phyloP scores from a whole-genome alignment of 1,284 basidiomycete genomes.

The Tilletiaria anomala region DNA sequence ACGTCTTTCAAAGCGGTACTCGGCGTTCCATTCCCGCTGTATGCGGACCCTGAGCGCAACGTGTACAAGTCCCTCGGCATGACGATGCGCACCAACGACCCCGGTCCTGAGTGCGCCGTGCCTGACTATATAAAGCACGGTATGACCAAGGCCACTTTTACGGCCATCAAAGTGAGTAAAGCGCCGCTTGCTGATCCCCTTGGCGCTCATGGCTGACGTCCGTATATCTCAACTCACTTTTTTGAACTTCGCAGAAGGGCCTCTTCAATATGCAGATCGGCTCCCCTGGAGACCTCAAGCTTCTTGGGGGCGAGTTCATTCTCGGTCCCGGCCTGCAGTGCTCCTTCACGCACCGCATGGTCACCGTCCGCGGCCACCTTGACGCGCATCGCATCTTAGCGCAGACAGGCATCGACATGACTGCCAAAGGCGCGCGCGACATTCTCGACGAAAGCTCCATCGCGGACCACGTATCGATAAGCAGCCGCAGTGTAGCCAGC shows the following conservation, averaged over 20 bases:
- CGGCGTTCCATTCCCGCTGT: constrained; percentile 49
- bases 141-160: constrained; percentile 52
- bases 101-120: constrained; percentile 45
- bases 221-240: neutral
- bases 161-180: constrained; percentile 49
- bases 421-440: constrained; percentile 18
- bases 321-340: constrained; percentile 51
- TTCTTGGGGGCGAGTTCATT: constrained; percentile 78
- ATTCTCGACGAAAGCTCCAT: too few species aligned
- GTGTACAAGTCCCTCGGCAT: constrained; percentile 64
- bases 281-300: constrained; percentile 58
- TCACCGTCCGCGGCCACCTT: constrained; percentile 26
- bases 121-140: constrained; percentile 56
- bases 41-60: constrained; percentile 58
- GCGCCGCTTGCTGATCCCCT: neutral
- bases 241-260: constrained; percentile 36
- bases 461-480: neutral
- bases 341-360: constrained; percentile 21
- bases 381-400: constrained; percentile 23
- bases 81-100: constrained; percentile 47
- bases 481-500: neutral
- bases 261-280: constrained; percentile 55
- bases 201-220: neutral
- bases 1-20: constrained; percentile 53
- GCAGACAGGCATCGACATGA: constrained; percentile 27